These are phyloP conservation scores for Xylaria polymorpha DNA, from an alignment of 2,329 filamentous ascomycete species.

Conservation along the genomic window DNA sequence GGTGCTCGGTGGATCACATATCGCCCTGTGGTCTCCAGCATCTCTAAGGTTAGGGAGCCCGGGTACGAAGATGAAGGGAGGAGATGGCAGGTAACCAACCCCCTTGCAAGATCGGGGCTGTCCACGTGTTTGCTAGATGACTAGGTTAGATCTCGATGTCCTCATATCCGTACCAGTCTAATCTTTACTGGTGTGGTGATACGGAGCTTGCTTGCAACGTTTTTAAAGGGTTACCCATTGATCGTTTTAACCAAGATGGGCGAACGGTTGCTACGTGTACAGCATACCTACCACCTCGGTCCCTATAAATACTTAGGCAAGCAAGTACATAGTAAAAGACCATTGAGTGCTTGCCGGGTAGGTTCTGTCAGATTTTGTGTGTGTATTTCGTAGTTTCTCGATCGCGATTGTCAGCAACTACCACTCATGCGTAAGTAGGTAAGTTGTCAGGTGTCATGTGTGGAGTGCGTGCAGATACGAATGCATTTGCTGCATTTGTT, in stretches of 20 bases:
- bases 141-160: background rate
- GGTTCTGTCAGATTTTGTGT: background rate
- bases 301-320: background rate
- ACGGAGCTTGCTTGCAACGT: background rate
- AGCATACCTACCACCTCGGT: background rate
- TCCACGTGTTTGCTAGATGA: too few relatives aligned
- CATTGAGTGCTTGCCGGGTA: background rate
- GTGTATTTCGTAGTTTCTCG: background rate
- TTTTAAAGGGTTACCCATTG: background rate
- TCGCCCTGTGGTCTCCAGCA: too few relatives aligned
- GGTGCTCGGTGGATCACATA: too few relatives aligned
- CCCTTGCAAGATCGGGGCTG: too few relatives aligned
- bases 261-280: background rate
- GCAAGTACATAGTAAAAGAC: background rate
- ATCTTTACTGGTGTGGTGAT: background rate
- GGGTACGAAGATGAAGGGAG: too few relatives aligned
- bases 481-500: background rate
- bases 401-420: background rate
- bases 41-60: too few relatives aligned
- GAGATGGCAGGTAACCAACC: too few relatives aligned
- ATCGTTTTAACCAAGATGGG: background rate
- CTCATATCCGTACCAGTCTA: background rate
- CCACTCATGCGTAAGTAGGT: background rate
- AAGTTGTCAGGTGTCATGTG: conserved; percentile 7
- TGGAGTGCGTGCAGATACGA: conserved; percentile 28